Evolutionary conservation across 805 yeast species (phyloP).

Genomic region (Starmerella geochares): DNA sequence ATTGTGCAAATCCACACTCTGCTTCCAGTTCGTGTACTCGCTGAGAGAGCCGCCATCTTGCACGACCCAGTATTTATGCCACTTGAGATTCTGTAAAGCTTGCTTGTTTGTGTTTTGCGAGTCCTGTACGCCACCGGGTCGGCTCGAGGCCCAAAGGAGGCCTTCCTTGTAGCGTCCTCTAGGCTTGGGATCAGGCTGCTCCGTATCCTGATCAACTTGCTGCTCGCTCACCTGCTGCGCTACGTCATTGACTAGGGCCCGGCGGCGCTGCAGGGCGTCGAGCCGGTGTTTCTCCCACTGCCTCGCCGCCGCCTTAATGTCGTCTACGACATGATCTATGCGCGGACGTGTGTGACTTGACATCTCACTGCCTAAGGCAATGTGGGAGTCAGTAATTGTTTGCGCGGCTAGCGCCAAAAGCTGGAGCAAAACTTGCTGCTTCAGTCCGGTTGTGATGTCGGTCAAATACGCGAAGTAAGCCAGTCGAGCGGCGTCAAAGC

Average conservation of each 20-base stretch:
- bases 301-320: slow-evolving; percentile 31
- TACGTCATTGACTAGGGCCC: slow-evolving; percentile 30
- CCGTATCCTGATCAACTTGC: neutral
- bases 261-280: slow-evolving; percentile 33
- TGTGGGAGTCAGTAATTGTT: slow-evolving; percentile 28
- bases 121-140: slow-evolving; percentile 32
- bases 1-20: slow-evolving; percentile 49
- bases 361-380: slow-evolving; percentile 27
- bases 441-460: slow-evolving; percentile 37
- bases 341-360: slow-evolving; percentile 27
- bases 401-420: slow-evolving; percentile 34
- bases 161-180: slow-evolving; percentile 33
- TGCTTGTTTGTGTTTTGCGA: slow-evolving; percentile 18
- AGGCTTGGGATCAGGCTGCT: neutral
- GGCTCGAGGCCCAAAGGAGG: slow-evolving; percentile 37
- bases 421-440: slow-evolving; percentile 34
- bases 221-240: slow-evolving; percentile 13
- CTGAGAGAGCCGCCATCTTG: slow-evolving; percentile 55
- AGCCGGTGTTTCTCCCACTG: slow-evolving; percentile 34
- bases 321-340: slow-evolving; percentile 30
- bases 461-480: slow-evolving; percentile 36
- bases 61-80: slow-evolving; percentile 88
- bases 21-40: slow-evolving; percentile 75
- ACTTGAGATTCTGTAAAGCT: slow-evolving; percentile 34
- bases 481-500: slow-evolving; percentile 36